Conservation (phyloP, 495 filamentous ascomycete genomes). For the Xylaria grammica region DNA sequence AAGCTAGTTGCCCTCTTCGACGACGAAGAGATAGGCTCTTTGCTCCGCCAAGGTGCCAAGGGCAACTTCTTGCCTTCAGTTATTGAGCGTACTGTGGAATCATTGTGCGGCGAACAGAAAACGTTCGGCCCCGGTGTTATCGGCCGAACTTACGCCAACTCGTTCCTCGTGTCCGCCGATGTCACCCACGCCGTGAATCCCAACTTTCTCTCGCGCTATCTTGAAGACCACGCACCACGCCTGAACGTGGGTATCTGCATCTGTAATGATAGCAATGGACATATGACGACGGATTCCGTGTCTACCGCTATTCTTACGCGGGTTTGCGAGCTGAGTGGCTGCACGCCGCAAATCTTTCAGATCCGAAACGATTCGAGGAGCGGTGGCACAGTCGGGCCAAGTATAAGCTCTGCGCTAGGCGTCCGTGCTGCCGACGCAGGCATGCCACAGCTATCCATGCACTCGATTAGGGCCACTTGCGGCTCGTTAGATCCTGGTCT, state of each 20-base stretch:
- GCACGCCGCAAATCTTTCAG: conserved; percentile 85
- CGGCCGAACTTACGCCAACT: conserved; percentile 86
- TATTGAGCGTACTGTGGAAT: conserved; percentile 80
- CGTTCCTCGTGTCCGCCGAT: conserved; percentile 90
- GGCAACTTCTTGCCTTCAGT: conserved; percentile 83
- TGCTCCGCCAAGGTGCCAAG: conserved; percentile 86
- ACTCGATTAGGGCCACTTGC: conserved; percentile 89
- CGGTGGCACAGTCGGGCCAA: conserved; percentile 95
- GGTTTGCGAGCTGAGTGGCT: conserved; percentile 71
- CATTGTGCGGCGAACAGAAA: conserved; percentile 53
- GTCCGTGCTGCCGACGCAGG: conserved; percentile 88
- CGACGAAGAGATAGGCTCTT: conserved; percentile 92
- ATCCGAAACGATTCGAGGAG: conserved; percentile 88
- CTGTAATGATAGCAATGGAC: conserved; percentile 85
- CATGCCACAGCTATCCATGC: conserved; percentile 93
- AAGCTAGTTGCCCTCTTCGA: conserved; percentile 92
- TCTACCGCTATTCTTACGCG: conserved; percentile 76
- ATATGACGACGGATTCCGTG: conserved; percentile 89
- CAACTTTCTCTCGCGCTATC: conserved; percentile 83
- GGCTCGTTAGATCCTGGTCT: conserved; percentile 86
- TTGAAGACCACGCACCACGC: conserved; percentile 81
- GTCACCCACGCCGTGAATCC: conserved; percentile 95
- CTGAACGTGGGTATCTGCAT: conserved; percentile 91
- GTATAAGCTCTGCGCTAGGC: conserved; percentile 80
- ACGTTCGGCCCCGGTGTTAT: conserved; percentile 69